Evolutionary conservation across 2,329 filamentous ascomycete species (phyloP), one percentile per base, ranked within the genome.

Genomic region (Ilyonectria destructans): DNA sequence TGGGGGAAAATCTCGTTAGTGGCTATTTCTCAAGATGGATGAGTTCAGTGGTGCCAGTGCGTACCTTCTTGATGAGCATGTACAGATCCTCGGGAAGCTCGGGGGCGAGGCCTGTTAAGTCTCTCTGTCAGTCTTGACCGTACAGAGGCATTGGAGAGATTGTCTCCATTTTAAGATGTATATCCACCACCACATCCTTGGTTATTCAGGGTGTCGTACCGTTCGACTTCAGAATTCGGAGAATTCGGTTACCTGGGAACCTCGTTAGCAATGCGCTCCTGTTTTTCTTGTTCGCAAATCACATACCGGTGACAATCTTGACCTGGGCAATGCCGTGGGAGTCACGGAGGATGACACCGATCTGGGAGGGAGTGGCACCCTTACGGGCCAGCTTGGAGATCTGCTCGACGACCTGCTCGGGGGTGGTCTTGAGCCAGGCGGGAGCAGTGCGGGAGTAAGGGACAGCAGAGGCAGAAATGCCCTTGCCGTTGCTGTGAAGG

Each of bases 21-120:
- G 21, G 26, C 31, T 19, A n/a, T 17, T 10, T 6, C 6, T 12
- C 4, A n/a, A 19, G 9, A 19, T 37, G 5, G 2, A 33, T 21
- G 37, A 29, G 26, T 33, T 10, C 15, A 43, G 12, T 4, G 7
- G 35, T 23, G 33, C 15, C 17, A 51, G 23, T 45, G 35, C 80
- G 69, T 84, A 97, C 96, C 95, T 99, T 99, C 93, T 98, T 98
- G 94, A 98, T 98, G 85, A 98, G 90, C 93, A 97, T 97, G 93
- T 98, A 99, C 79, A 98, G 93, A 87, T 99, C 96, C 92, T 99
- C 96, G 83, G 97, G 96, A 80, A 99, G 92, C 85, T 98, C 95
- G 85, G 97, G 96, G 80, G 96, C 96, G 84, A 99, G 95, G 89
- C 96, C 96, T 99, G 88, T 82, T 76, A 83, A 88, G 92, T 97